These are phyloP conservation scores for Crithidia expoeki DNA, from an alignment of 208 protist species.

Conservation along the genomic window DNA sequence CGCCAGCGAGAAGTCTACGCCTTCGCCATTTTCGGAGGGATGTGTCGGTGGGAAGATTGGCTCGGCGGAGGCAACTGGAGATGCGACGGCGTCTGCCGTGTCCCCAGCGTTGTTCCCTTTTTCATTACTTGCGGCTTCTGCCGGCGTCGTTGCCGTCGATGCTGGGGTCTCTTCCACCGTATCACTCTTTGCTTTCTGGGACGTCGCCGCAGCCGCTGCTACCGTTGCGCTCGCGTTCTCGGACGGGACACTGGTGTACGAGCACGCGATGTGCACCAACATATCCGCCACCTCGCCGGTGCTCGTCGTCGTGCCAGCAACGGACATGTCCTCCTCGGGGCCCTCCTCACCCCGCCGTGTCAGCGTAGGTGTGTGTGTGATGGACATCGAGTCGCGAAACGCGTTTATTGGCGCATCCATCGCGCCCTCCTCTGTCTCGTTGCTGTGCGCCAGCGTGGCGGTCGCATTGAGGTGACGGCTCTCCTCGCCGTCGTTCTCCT, in stretches of 20 bases:
- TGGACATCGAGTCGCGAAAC: slow-evolving; percentile 26
- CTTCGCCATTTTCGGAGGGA: background rate
- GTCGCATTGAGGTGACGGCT: slow-evolving; percentile 3
- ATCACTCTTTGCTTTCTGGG: background rate
- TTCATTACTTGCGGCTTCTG: too few relatives aligned
- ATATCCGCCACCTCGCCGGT: slow-evolving; percentile 10
- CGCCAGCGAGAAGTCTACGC: background rate
- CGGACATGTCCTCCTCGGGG: slow-evolving; percentile 22
- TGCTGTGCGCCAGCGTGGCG: slow-evolving; percentile 8
- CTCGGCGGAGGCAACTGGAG: background rate
- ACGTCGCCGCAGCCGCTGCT: background rate
- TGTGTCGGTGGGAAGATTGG: too few relatives aligned
- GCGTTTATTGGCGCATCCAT: slow-evolving; percentile 30
- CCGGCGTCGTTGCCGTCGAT: background rate
- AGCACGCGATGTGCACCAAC: slow-evolving; percentile 13
- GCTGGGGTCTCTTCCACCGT: background rate
- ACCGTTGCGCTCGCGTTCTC: background rate
- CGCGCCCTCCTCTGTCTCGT: slow-evolving; percentile 9
- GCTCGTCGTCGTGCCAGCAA: slow-evolving; percentile 11
- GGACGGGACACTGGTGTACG: slow-evolving; percentile 7
- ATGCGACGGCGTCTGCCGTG: background rate
- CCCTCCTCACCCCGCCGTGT: slow-evolving; percentile 11
- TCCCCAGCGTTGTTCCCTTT: too few relatives aligned
- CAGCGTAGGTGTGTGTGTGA: slow-evolving; percentile 28
- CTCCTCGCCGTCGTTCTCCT: slow-evolving; percentile 5